Percentiles rank a stretch among this genome's conserved stretches.
phyloP scores from a whole-genome alignment of 352 stramenopile species.

The Pythium brassicae region DNA sequence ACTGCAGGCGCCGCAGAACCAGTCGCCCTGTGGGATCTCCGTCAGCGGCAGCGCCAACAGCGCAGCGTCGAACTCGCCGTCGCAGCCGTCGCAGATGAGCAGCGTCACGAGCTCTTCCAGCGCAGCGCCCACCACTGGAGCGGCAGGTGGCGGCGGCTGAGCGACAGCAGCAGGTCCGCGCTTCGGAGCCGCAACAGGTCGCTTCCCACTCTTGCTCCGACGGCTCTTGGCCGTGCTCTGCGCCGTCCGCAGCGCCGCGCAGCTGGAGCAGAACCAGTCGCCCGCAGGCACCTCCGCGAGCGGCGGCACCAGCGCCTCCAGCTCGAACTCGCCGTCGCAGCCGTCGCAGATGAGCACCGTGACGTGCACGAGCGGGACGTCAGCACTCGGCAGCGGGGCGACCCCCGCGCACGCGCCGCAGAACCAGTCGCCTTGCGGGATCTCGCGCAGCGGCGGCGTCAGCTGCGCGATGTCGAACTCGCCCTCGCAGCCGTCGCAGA shows the following conservation, averaged over 20 bases:
- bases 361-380: conserved; percentile 17
- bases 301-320: conserved; percentile 39
- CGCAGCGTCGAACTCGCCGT: conserved; percentile 53
- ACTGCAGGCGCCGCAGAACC: conserved; percentile 28
- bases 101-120: conserved; percentile 25
- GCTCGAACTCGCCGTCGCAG: conserved; percentile 64
- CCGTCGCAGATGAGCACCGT: conserved; percentile 66
- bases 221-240: conserved; percentile 3
- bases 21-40: conserved; percentile 40
- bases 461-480: conserved; percentile 52
- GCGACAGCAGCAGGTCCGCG: too few relatives aligned
- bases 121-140: too few relatives aligned
- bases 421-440: conserved; percentile 53
- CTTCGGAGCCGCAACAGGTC: background rate
- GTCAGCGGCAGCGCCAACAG: conserved; percentile 34
- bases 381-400: too few relatives aligned
- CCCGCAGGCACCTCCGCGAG: conserved; percentile 35
- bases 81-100: conserved; percentile 69
- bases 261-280: conserved; percentile 35
- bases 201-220: conserved; percentile 4
- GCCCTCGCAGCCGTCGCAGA: conserved; percentile 65
- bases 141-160: too few relatives aligned
- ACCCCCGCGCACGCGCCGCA: conserved; percentile 13
- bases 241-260: background rate
- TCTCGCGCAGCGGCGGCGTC: conserved; percentile 28